Base-by-base conservation (phyloP, 768 basidiomycete genomes). In the Macrocybe gigantea region DNA sequence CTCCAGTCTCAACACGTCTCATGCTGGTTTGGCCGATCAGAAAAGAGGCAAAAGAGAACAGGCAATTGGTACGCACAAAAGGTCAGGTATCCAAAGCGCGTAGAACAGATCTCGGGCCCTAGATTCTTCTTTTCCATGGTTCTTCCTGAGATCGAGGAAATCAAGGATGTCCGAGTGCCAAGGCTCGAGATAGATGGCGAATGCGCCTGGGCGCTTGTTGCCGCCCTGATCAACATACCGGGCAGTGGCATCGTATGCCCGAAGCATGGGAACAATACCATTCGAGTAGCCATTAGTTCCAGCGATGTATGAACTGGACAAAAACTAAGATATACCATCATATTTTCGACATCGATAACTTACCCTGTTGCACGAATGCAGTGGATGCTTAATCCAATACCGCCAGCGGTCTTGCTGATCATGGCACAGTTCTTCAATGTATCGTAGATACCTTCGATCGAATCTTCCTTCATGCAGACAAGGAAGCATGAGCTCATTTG, bases 231-330 rank as follows among this genome's bases (percentile, higher is more conserved):
- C 96, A 48, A 98, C 96, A 60, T 98, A 98, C 35, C 95, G 92
- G 14, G 96, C 96, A 7, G 96, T 98, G 22, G 94, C 92, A 60
- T 99, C 94, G 65, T 87, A 98, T 0, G 91, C 95, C 48, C 96
- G 90, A 38, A 99, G 85, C 95, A 99, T 99, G 10, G 96, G 96
- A 1, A 98, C 92, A 60, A 99, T 96, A 48, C 96, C 96, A 58
- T 98, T 99, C 2, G 94, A 97, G 68, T 96, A 95, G 1, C 96
- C 96, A 65, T 98, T 98, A 31, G 96, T 99, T 14, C 96, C 96
- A 9, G 96, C 93, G 53, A 99, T 99, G 71, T 99, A 99, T 0
- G 95, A 93, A 12, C 95, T 92, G 53, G 49, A 5, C 22, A 22
- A 22, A 3, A 35, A 29, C 8, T 45, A 3, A 60, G 12, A 10